Evolutionary conservation across 306 rosid genomes (phyloP), one percentile per base, ranked within the genome.

Genomic region (Malus orientalis): DNA sequence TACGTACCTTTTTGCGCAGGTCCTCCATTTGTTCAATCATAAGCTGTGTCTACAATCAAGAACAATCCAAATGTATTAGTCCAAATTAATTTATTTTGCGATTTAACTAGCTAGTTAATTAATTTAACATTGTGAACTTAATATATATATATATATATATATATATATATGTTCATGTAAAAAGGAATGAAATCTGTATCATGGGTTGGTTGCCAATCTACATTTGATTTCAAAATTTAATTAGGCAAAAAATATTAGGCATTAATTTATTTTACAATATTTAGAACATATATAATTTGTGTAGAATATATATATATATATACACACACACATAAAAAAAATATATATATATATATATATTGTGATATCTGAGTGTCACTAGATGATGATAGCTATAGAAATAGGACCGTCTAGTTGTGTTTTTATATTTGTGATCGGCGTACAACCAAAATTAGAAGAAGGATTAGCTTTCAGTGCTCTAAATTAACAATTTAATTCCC

Each of bases 21-120:
- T 90, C 89, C 76, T 94, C 98, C 90, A 91, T 78, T 81, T 90
- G 94, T 53, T 91, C 97, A 68, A 77, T 70, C 95, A 94, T 86
- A 42, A 91, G 84, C 72, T 91, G 93, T 40, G 91, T 89, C 98
- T 94, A 88, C 89, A 79, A 58, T 71, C 45, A 65, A 70, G 27
- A 42, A 38, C 4, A 71, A 6, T 6, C 15, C 77, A 20, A 30
- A 36, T 14, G 22, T 38, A 57, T 36, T 11, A 30, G 14, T 36
- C 47, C 3, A 36, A n/a, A n/a, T 67, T 33, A 36, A 9, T 3
- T 61, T 61, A 25, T 61, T 6, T 5, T 4, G 15, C 10, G 3
- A 12, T 32, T 61, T 47, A 47, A 47, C 6, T 47, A 13, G 53
- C 53, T 47, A 47, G 53, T 47, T 58, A 58, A 10, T 22, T 22